Conservation (phyloP, 2,329 filamentous ascomycete genomes). For the Bimuria novae-zelandiae region DNA sequence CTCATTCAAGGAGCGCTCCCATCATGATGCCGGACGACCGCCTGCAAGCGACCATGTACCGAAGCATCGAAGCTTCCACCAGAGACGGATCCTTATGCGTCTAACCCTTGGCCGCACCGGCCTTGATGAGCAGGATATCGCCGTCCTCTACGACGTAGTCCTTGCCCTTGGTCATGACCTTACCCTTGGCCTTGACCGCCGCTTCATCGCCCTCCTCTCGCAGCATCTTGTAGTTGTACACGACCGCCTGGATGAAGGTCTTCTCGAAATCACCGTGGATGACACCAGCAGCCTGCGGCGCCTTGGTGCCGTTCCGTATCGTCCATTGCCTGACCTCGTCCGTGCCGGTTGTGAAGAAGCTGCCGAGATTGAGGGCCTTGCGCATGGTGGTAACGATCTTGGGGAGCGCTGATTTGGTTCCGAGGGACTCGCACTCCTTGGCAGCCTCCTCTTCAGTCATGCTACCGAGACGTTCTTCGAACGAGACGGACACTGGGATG, state of each 20-base stretch:
- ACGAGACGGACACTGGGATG: conserved; percentile 88
- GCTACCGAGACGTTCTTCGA: conserved; percentile 87
- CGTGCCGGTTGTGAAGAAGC: conserved; percentile 95
- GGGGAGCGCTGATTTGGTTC: conserved; percentile 84
- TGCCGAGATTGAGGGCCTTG: conserved; percentile 83
- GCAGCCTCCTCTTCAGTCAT: conserved; percentile 77
- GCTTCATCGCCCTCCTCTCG: conserved; percentile 89
- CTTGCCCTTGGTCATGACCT: conserved; percentile 98
- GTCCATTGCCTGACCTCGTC: conserved; percentile 99
- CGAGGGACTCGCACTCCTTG: conserved; percentile 87
- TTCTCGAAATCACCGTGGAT: conserved; percentile 99
- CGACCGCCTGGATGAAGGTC: conserved; percentile 96
- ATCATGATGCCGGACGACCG: background rate
- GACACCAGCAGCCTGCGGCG: conserved; percentile 95
- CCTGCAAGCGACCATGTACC: background rate
- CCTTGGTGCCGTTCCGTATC: conserved; percentile 92
- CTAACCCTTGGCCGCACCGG: conserved; percentile 71
- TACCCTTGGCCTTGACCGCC: conserved; percentile 89
- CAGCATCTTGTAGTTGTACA: conserved; percentile 84
- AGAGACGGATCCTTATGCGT: background rate
- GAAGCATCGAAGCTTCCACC: background rate
- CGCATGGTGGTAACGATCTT: conserved; percentile 95
- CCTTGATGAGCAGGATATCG: conserved; percentile 85
- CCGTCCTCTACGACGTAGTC: conserved; percentile 90
- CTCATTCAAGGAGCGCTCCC: background rate